These are phyloP conservation scores for Tarenaya hassleriana DNA, from an alignment of 345 rosid genomes.

Conservation along the genomic window DNA sequence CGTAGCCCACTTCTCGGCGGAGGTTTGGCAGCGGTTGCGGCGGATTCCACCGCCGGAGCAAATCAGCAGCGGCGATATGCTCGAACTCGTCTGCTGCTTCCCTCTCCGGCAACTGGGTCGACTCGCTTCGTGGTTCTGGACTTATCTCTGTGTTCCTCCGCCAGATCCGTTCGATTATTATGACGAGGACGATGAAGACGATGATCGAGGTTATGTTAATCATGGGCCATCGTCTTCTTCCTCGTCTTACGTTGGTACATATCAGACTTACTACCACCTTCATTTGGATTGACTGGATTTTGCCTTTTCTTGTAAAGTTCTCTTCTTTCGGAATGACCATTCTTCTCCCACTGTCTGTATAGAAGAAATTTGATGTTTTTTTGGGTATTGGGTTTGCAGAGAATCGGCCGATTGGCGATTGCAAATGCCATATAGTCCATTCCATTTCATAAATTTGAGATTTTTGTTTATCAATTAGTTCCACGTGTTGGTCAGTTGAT, in stretches of 20 bases:
- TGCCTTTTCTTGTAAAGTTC: conserved; percentile 18
- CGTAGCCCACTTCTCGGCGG: conserved; percentile 54
- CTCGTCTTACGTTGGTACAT: conserved; percentile 2
- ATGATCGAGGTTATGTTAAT: conserved; percentile 4
- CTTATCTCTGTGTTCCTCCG: conserved; percentile 59
- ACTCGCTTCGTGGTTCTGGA: conserved; percentile 50
- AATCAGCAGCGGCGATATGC: conserved; percentile 44
- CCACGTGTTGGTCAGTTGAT: too few species aligned
- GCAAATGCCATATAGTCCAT: too few species aligned
- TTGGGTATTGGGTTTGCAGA: conserved; percentile 2
- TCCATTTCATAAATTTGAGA: too few species aligned
- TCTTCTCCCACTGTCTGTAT: neutral
- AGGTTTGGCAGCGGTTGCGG: conserved; percentile 41
- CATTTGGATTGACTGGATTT: conserved; percentile 20
- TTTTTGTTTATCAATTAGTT: too few species aligned
- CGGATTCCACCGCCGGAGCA: conserved; percentile 43
- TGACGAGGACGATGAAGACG: conserved; percentile 16
- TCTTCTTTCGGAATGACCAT: conserved; percentile 13
- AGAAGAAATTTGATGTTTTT: neutral
- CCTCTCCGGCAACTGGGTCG: conserved; percentile 66
- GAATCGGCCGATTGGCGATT: conserved; percentile 6
- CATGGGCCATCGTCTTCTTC: conserved; percentile 23
- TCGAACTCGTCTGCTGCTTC: conserved; percentile 62
- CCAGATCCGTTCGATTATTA: conserved; percentile 38
- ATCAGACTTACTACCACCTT: conserved; percentile 28